phyloP scores from a whole-genome alignment of 2,329 filamentous ascomycete species.

The Periconia macrospinosa region DNA sequence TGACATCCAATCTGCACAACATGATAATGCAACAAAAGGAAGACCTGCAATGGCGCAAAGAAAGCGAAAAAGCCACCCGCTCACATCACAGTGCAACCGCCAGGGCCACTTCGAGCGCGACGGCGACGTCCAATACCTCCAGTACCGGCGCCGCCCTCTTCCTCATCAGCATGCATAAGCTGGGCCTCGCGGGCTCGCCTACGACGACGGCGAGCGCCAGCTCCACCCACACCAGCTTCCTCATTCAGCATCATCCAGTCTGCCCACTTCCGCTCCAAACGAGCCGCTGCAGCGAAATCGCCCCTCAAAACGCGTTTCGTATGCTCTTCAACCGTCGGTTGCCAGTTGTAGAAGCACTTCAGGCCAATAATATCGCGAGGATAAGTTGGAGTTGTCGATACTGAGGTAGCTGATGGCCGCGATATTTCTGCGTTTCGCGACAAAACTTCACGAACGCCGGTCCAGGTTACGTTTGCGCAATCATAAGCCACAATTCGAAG shows the following conservation, averaged over 20 bases:
- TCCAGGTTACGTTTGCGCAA: slow-evolving; percentile 90
- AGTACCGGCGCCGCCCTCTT: slow-evolving; percentile 60
- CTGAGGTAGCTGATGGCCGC: slow-evolving; percentile 45
- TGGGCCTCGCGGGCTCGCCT: slow-evolving; percentile 81
- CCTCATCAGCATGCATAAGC: slow-evolving; percentile 77
- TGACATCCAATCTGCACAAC: too few species aligned
- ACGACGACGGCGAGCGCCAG: slow-evolving; percentile 67
- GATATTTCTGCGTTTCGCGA: slow-evolving; percentile 79
- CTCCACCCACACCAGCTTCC: slow-evolving; percentile 71
- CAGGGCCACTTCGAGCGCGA: slow-evolving; percentile 51
- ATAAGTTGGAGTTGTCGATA: slow-evolving; percentile 53
- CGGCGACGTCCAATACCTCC: slow-evolving; percentile 46
- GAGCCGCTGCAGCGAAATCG: slow-evolving; percentile 71
- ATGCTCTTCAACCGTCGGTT: slow-evolving; percentile 93
- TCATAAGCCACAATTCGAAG: slow-evolving; percentile 85
- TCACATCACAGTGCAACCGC: slow-evolving; percentile 54
- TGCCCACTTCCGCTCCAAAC: slow-evolving; percentile 89
- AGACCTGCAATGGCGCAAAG: not conserved
- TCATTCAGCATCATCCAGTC: slow-evolving; percentile 92
- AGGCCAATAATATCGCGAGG: slow-evolving; percentile 80
- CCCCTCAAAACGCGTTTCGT: slow-evolving; percentile 80
- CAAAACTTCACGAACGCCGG: slow-evolving; percentile 82
- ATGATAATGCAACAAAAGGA: not conserved
- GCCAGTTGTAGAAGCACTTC: slow-evolving; percentile 94
- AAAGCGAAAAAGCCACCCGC: not conserved